A percentile compares a stretch with the other conserved stretches of the same genome.
These are phyloP conservation scores for Myrmaecium sp. DNA, from an alignment of 2,329 filamentous ascomycete species.

Conservation along the genomic window DNA sequence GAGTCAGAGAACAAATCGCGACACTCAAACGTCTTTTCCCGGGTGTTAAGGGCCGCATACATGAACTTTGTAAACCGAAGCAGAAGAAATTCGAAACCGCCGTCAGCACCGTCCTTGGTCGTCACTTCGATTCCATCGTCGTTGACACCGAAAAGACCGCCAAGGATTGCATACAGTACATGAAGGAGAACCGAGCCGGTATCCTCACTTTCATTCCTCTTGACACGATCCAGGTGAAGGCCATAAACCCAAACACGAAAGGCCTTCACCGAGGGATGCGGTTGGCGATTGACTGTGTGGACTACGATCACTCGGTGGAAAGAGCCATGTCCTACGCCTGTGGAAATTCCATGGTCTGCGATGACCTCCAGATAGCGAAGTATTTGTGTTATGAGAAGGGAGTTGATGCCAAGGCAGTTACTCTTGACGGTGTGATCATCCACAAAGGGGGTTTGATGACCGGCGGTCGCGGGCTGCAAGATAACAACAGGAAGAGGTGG, in stretches of 20 bases:
- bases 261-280: constrained; percentile 69
- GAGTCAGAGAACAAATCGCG: constrained; percentile 67
- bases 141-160: constrained; percentile 92
- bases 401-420: constrained; percentile 86
- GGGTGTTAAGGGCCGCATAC: constrained; percentile 66
- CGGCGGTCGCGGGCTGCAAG: constrained; percentile 66
- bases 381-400: constrained; percentile 72
- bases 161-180: constrained; percentile 82
- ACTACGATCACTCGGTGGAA: constrained; percentile 76
- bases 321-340: constrained; percentile 91
- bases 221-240: constrained; percentile 92
- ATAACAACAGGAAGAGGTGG: constrained; percentile 62
- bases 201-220: constrained; percentile 91
- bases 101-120: constrained; percentile 77
- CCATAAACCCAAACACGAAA: constrained; percentile 78
- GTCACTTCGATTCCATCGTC: constrained; percentile 85
- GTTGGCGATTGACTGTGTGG: constrained; percentile 87
- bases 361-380: constrained; percentile 72
- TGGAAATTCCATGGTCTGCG: constrained; percentile 86
- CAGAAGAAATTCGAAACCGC: constrained; percentile 94
- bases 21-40: constrained; percentile 81
- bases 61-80: constrained; percentile 86
- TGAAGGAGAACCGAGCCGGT: constrained; percentile 74
- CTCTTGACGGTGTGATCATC: constrained; percentile 87
- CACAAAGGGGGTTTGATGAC: constrained; percentile 96